These are phyloP conservation scores for Yarrowia phangngaensis DNA, from an alignment of 805 yeast genomes.

Conservation along the genomic window DNA sequence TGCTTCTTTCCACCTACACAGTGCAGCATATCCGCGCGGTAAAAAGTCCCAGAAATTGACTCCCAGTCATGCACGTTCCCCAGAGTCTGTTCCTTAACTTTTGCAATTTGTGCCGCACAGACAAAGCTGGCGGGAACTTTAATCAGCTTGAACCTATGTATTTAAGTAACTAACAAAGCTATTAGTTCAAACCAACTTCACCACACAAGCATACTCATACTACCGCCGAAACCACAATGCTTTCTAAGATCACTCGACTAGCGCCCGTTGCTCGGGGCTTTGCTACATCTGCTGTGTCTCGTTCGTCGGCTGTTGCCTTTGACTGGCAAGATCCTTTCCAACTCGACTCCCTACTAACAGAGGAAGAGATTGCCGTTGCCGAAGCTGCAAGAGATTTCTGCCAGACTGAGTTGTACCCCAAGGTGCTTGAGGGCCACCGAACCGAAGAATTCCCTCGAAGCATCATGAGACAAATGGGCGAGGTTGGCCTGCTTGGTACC, in stretches of 20 bases:
- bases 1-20: background rate
- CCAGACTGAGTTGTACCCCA: constrained; percentile 41
- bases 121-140: constrained; percentile 19
- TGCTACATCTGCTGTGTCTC: constrained; percentile 10
- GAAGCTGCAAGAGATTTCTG: constrained; percentile 42
- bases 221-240: constrained; percentile 22
- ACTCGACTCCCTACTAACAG: constrained; percentile 40
- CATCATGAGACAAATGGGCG: constrained; percentile 44
- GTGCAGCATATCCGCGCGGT: constrained; percentile 2
- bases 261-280: constrained; percentile 21
- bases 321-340: constrained; percentile 43
- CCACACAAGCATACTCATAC: too few relatives aligned
- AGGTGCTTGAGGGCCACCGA: constrained; percentile 43
- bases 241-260: constrained; percentile 6
- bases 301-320: constrained; percentile 31
- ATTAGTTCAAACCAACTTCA: too few relatives aligned
- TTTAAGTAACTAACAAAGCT: too few relatives aligned
- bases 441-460: constrained; percentile 41
- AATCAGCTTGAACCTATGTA: background rate
- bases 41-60: constrained; percentile 4
- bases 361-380: constrained; percentile 41
- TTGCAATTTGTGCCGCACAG: constrained; percentile 26
- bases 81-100: background rate
- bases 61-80: constrained; percentile 15
- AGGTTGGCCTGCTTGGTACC: constrained; percentile 43